A percentile compares a stretch with the other conserved stretches of the same genome.
Evolutionary conservation across 306 rosid species (phyloP).

Genomic region (Prunus padus): DNA sequence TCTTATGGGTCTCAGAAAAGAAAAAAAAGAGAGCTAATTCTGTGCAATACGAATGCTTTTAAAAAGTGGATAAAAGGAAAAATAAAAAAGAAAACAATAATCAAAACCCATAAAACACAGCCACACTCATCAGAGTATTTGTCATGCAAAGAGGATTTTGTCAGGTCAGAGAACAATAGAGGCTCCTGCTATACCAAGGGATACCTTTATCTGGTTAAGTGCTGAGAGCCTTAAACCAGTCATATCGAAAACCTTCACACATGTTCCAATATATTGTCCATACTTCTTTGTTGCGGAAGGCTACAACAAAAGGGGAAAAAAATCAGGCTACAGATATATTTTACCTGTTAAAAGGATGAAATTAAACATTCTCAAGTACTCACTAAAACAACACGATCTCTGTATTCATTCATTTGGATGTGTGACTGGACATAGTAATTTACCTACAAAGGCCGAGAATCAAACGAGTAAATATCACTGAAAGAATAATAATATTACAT

Average conservation of each 20-base stretch:
- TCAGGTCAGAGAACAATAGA: background rate
- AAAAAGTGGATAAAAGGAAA: background rate
- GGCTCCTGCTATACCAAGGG: constrained; percentile 1
- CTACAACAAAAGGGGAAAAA: constrained; percentile 41
- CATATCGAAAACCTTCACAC: constrained; percentile 92
- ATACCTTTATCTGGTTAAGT: constrained; percentile 82
- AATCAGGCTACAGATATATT: background rate
- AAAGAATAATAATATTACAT: background rate
- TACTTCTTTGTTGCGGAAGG: constrained; percentile 69
- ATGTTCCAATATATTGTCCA: constrained; percentile 73
- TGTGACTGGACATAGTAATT: constrained; percentile 89
- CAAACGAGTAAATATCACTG: background rate
- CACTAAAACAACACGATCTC: constrained; percentile 87
- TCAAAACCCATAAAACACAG: background rate
- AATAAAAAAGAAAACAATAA: background rate
- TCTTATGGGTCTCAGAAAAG: background rate
- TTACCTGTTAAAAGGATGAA: constrained; percentile 9
- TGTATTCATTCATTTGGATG: constrained; percentile 88
- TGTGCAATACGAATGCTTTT: background rate
- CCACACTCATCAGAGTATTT: background rate
- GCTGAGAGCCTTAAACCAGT: constrained; percentile 89
- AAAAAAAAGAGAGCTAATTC: background rate
- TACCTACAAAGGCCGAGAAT: constrained; percentile 46
- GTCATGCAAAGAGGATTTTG: background rate
- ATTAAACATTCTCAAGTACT: constrained; percentile 29